phyloP scores from a whole-genome alignment of 164 flowering plant species.

The Taxillus chinensis region DNA sequence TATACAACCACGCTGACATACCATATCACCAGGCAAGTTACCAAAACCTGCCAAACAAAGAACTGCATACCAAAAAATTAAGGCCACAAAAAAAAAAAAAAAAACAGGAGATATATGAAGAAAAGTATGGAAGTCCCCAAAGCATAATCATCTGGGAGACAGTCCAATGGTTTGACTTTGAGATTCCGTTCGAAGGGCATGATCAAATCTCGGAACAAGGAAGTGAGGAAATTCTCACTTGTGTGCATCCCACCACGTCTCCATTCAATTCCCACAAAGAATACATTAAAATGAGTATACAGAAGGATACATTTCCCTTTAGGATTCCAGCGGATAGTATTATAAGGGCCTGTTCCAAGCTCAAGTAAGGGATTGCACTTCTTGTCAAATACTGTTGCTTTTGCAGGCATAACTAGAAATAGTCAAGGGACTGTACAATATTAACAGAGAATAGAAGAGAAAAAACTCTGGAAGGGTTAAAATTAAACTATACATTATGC shows the following conservation, averaged over 20 bases:
- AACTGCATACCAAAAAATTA: conserved; percentile 45
- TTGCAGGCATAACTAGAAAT: conserved; percentile 84
- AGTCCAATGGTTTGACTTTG: too few relatives aligned
- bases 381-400: conserved; percentile 80
- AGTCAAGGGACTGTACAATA: conserved; percentile 35
- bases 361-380: conserved; percentile 87
- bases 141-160: background rate
- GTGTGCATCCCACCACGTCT: too few relatives aligned
- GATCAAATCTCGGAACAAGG: too few relatives aligned
- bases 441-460: background rate
- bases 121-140: background rate
- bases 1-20: conserved; percentile 19
- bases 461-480: background rate
- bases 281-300: background rate
- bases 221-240: too few relatives aligned
- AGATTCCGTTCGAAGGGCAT: too few relatives aligned
- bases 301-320: conserved; percentile 92
- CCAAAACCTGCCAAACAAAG: conserved; percentile 97
- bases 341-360: conserved; percentile 92
- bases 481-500: background rate
- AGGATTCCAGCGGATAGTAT: conserved; percentile 94
- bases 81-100: conserved; percentile 28
- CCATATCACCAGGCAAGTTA: conserved; percentile 98
- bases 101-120: background rate
- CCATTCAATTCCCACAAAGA: too few relatives aligned